Evolutionary conservation across 2,329 filamentous ascomycete genomes (phyloP), one percentile per base, ranked within the genome.

Genomic region (Penicillium capsulatum): DNA sequence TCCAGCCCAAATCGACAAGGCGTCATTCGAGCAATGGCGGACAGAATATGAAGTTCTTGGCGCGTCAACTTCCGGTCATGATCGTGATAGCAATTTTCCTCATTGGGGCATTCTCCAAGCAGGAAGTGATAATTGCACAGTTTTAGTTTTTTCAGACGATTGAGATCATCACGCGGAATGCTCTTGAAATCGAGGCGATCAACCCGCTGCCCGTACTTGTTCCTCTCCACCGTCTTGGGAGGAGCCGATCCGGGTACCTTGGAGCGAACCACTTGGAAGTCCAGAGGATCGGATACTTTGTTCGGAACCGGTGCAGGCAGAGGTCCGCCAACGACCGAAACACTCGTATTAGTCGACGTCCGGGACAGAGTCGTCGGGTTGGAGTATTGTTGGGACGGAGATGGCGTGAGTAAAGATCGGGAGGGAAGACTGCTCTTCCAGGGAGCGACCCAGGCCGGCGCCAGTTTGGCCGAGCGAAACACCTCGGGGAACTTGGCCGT

Each of bases 121-220:
- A 83, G 67, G 53, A 75, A 81, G 55, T 77, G 72, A 40, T 78
- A 72, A 52, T 81, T 82, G 66, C 79, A 82, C 42, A 81, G 61
- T 55, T 82, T 81, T 46, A 80, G 59, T 59, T 75, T 77, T 62
- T 81, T 81, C 50, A 82, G 63, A 14, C 76, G 73, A 50, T 75
- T 73, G 32, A 81, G 67, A 44, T 80, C 76, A 13, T 76, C 68
- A 42, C 75, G 66, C 34, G 68, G 67, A 63, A 68, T 79, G 61
- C 58, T 73, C 71, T 61, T 72, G 61, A 60, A 69, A 54, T 57
- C 69, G 50, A 59, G 68, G 51, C 63, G 63, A 53, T 83, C 79
- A 39, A 83, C 69, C 40, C 79, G 76, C 53, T 81, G 77, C 26
- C 77, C 77, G 42, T 67, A 64, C 43, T 74, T 75, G 59, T 82